phyloP scores from a whole-genome alignment of 306 rosid genomes.

The Dalbergia cultrata region DNA sequence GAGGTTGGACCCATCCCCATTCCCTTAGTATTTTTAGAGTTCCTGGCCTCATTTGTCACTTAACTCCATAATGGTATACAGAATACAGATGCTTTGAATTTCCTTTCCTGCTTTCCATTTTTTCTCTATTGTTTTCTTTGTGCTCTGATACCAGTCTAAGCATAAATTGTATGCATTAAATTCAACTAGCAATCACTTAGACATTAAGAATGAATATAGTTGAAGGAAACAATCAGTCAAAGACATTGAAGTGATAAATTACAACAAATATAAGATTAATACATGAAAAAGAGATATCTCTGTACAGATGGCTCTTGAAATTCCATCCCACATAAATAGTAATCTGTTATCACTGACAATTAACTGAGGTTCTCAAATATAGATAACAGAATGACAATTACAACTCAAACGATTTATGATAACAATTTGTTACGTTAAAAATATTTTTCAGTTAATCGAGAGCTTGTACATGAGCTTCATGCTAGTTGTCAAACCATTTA shows the following conservation, averaged over 20 bases:
- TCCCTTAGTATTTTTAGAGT: no score
- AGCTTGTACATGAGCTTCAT: slow-evolving; percentile 2
- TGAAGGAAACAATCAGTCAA: slow-evolving; percentile 15
- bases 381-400: slow-evolving; percentile 1
- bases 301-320: background rate
- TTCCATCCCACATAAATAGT: slow-evolving; percentile 14
- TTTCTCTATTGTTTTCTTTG: no score
- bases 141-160: background rate
- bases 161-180: slow-evolving; percentile 11
- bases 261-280: slow-evolving; percentile 24
- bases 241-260: background rate
- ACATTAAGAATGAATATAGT: slow-evolving; percentile 20
- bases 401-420: background rate
- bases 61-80: no score
- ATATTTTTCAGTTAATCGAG: slow-evolving; percentile 3
- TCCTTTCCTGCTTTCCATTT: no score
- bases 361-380: background rate
- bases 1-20: no score
- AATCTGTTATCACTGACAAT: background rate
- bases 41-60: no score
- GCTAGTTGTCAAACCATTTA: background rate
- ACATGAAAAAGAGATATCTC: background rate
- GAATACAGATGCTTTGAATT: no score
- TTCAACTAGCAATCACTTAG: slow-evolving; percentile 25
- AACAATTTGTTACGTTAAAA: background rate